phyloP scores from a whole-genome alignment of 2,329 filamentous ascomycete genomes.

The Colletotrichum euphorbiae region DNA sequence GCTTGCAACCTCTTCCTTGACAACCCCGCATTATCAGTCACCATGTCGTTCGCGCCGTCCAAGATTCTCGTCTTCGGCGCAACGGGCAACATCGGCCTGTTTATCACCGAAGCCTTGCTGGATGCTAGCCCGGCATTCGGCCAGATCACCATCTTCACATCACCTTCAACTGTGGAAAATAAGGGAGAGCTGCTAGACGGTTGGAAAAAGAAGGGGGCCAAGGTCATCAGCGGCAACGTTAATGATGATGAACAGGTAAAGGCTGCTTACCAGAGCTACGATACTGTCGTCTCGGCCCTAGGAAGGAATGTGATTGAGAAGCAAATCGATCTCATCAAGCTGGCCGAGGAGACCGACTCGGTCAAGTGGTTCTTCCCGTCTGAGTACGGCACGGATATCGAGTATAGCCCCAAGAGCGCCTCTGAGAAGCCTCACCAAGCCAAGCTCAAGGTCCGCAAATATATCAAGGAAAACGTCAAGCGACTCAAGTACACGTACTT shows the following conservation, averaged over 20 bases:
- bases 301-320: conserved; percentile 71
- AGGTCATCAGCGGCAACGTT: conserved; percentile 51
- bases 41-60: conserved; percentile 26
- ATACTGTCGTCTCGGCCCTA: conserved; percentile 74
- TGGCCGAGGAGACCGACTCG: conserved; percentile 64
- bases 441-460: conserved; percentile 76
- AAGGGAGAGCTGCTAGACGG: conserved; percentile 42
- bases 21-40: background rate
- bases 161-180: conserved; percentile 24
- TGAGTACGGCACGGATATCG: conserved; percentile 75
- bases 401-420: conserved; percentile 68
- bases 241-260: conserved; percentile 57
- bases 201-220: conserved; percentile 42
- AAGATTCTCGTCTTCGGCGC: conserved; percentile 49
- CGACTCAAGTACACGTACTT: conserved; percentile 73
- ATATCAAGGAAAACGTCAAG: conserved; percentile 64
- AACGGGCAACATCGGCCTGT: conserved; percentile 55
- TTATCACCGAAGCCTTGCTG: conserved; percentile 54
- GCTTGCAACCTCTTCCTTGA: background rate
- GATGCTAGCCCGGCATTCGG: conserved; percentile 49
- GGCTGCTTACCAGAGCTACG: conserved; percentile 67
- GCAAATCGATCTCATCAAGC: conserved; percentile 71
- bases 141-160: conserved; percentile 51
- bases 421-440: conserved; percentile 75
- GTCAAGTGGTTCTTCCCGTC: conserved; percentile 75